Conservation (phyloP, 2,329 filamentous ascomycete genomes). For the Aspergillus flavus region DNA sequence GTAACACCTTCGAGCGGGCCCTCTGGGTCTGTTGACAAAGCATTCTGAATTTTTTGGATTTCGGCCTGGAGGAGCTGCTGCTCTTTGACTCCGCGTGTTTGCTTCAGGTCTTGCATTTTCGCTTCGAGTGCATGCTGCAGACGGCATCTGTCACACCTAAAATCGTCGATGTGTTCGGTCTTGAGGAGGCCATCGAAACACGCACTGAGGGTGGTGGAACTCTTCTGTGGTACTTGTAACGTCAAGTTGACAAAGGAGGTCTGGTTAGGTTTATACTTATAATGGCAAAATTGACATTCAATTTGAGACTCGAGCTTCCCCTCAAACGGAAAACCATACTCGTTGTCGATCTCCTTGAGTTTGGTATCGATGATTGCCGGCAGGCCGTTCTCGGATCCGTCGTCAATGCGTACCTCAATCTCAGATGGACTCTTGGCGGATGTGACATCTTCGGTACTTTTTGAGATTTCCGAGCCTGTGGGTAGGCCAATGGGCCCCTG, state of each 20-base stretch:
- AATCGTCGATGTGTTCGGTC: constrained; percentile 94
- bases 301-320: constrained; percentile 93
- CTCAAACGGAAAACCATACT: constrained; percentile 80
- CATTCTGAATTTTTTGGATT: constrained; percentile 66
- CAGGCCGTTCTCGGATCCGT: constrained; percentile 35
- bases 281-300: constrained; percentile 85
- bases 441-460: constrained; percentile 12
- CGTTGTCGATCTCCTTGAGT: constrained; percentile 41
- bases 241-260: constrained; percentile 92
- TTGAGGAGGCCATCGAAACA: constrained; percentile 96
- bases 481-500: constrained; percentile 26
- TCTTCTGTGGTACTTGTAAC: constrained; percentile 82
- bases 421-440: constrained; percentile 28
- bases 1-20: constrained; percentile 69
- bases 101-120: constrained; percentile 62
- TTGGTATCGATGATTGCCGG: constrained; percentile 42
- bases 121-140: constrained; percentile 74
- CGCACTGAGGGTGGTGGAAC: constrained; percentile 75
- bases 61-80: constrained; percentile 57
- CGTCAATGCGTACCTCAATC: constrained; percentile 41
- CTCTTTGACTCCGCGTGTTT: constrained; percentile 56
- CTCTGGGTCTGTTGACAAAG: constrained; percentile 82
- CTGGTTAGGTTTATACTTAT: constrained; percentile 80
- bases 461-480: constrained; percentile 18
- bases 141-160: constrained; percentile 90